A percentile compares a stretch with the other conserved stretches of the same genome.
These are phyloP conservation scores for Ogataea minuta DNA, from an alignment of 805 yeast genomes.

Conservation along the genomic window DNA sequence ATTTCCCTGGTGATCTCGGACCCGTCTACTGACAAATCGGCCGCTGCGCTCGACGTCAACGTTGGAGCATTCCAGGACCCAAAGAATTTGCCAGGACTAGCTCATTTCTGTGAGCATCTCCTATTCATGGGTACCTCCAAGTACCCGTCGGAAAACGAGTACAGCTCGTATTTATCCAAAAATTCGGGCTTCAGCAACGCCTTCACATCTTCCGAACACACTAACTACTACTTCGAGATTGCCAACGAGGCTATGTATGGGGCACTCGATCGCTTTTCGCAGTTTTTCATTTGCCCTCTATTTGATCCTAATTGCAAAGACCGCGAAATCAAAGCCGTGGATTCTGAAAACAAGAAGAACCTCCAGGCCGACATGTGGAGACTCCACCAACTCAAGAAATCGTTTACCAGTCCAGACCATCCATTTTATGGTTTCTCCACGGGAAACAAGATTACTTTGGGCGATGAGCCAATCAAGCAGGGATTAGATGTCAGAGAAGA, in stretches of 20 bases:
- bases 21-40: slow-evolving; percentile 68
- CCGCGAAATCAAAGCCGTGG: slow-evolving; percentile 91
- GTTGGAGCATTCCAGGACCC: slow-evolving; percentile 77
- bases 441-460: slow-evolving; percentile 78
- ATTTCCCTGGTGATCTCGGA: slow-evolving; percentile 66
- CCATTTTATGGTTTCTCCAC: slow-evolving; percentile 89
- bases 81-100: slow-evolving; percentile 63
- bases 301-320: slow-evolving; percentile 75
- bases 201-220: slow-evolving; percentile 82
- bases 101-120: slow-evolving; percentile 75
- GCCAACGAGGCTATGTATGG: slow-evolving; percentile 74
- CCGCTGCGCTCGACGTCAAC: slow-evolving; percentile 76
- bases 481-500: slow-evolving; percentile 80
- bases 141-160: slow-evolving; percentile 74
- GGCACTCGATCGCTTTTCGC: slow-evolving; percentile 89
- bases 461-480: slow-evolving; percentile 54
- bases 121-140: slow-evolving; percentile 78
- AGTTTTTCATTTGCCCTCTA: slow-evolving; percentile 84
- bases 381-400: slow-evolving; percentile 77
- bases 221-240: slow-evolving; percentile 88
- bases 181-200: slow-evolving; percentile 93
- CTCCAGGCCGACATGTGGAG: slow-evolving; percentile 90
- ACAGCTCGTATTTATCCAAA: slow-evolving; percentile 68
- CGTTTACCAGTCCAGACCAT: slow-evolving; percentile 68
- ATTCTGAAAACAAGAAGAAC: slow-evolving; percentile 93